A percentile compares a stretch with the other conserved stretches of the same genome.
These are phyloP conservation scores for Capsicum chinense DNA, from an alignment of 257 asterid genomes.

Conservation along the genomic window DNA sequence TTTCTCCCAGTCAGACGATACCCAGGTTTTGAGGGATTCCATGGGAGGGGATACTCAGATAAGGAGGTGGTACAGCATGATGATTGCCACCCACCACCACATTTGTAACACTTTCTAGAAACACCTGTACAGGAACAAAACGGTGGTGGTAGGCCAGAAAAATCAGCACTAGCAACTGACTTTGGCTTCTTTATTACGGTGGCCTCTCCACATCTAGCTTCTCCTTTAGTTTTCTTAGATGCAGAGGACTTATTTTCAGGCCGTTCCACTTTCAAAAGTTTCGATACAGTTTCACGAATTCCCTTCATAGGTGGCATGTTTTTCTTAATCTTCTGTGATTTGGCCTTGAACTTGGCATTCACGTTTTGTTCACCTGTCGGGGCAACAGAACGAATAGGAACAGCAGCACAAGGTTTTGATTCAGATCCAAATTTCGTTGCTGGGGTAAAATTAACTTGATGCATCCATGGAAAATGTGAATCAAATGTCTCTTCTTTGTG, in stretches of 20 bases:
- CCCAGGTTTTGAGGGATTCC: constrained; percentile 43
- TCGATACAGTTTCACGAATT: constrained; percentile 26
- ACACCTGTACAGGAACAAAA: constrained; percentile 51
- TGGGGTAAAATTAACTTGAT: not conserved
- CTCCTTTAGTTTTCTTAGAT: constrained; percentile 32
- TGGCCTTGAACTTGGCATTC: constrained; percentile 26
- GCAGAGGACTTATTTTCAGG: constrained; percentile 31
- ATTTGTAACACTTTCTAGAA: constrained; percentile 42
- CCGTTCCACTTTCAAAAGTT: constrained; percentile 14
- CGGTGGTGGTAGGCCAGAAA: constrained; percentile 46
- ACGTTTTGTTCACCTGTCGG: constrained; percentile 28
- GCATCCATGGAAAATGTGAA: not conserved
- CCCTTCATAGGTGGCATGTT: not conserved
- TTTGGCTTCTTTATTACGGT: constrained; percentile 34
- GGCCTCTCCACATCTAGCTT: constrained; percentile 24
- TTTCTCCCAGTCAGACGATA: constrained; percentile 44
- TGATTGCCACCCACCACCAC: constrained; percentile 53
- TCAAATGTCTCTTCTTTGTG: constrained; percentile 23
- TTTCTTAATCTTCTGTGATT: constrained; percentile 27
- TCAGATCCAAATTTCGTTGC: not conserved
- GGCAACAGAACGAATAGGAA: constrained; percentile 49
- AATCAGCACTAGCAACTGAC: constrained; percentile 36
- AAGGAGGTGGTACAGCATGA: constrained; percentile 44
- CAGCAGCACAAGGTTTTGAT: constrained; percentile 36
- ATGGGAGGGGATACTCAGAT: constrained; percentile 50